A percentile compares a stretch with the other conserved stretches of the same genome.
Conservation (phyloP, 371 early-diverging fungal genomes). For the Fennellomyces sp. region DNA sequence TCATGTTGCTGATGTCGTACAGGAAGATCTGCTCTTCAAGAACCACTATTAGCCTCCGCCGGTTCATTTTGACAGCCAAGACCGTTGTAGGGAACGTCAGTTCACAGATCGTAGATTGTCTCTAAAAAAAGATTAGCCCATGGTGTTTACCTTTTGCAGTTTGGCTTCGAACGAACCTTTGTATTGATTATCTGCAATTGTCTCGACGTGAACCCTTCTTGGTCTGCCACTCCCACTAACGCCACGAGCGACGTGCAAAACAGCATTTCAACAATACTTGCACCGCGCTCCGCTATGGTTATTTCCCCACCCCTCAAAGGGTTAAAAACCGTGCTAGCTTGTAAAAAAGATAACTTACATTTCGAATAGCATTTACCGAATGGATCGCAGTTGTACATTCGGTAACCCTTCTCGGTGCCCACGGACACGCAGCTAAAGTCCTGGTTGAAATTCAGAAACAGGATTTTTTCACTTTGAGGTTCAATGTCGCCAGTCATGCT, state of each 20-base stretch:
- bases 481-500: conserved; percentile 58
- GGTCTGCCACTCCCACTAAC: conserved; percentile 92
- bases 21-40: conserved; percentile 91
- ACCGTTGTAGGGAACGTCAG: conserved; percentile 91
- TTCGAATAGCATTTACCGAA: conserved; percentile 90
- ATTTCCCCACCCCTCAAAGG: neutral
- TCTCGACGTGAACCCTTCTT: conserved; percentile 87
- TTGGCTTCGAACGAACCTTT: conserved; percentile 74
- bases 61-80: conserved; percentile 92
- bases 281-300: conserved; percentile 75
- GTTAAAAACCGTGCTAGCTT: conserved; percentile 76
- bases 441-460: conserved; percentile 92
- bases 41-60: conserved; percentile 88
- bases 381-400: conserved; percentile 94
- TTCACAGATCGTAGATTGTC: conserved; percentile 93
- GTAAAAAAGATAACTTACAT: conserved; percentile 74
- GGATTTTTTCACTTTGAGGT: conserved; percentile 62
- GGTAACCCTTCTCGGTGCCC: conserved; percentile 84
- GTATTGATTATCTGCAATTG: conserved; percentile 94
- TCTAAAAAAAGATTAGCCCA: neutral
- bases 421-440: conserved; percentile 91
- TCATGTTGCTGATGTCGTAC: conserved; percentile 97
- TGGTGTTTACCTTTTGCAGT: conserved; percentile 4
- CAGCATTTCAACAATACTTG: conserved; percentile 95
- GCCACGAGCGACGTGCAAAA: conserved; percentile 96